Conservation (phyloP, 2,329 filamentous ascomycete species). For the Sclerotinia nivalis region DNA sequence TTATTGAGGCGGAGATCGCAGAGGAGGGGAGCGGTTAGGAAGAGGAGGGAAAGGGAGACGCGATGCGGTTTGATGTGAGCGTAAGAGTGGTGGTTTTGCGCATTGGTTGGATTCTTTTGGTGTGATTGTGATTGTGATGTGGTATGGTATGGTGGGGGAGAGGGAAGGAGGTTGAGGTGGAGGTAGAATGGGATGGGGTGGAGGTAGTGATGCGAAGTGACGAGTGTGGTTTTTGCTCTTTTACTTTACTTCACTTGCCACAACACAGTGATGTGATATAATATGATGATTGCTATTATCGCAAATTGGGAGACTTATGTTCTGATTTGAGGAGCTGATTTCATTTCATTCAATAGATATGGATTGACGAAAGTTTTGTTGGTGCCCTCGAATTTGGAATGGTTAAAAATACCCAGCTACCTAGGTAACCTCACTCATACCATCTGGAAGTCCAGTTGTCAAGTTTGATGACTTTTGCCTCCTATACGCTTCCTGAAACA, state of each 20-base stretch:
- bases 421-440: too few species aligned
- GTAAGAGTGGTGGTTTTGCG: background rate
- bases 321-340: background rate
- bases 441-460: too few species aligned
- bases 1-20: background rate
- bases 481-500: too few species aligned
- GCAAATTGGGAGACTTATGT: background rate
- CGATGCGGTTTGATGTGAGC: background rate
- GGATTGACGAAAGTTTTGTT: background rate
- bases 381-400: too few species aligned
- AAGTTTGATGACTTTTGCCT: too few species aligned
- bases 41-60: background rate
- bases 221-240: background rate
- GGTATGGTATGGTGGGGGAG: background rate
- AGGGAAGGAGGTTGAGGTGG: background rate
- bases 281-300: background rate
- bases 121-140: background rate
- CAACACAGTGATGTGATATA: background rate
- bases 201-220: background rate
- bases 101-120: background rate
- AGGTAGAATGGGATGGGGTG: background rate
- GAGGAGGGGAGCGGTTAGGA: background rate
- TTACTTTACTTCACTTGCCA: background rate
- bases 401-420: too few species aligned
- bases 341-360: background rate